Percentiles rank a stretch among this genome's conserved stretches.
Evolutionary conservation across 345 rosid species (phyloP).

Genomic region (Eucalyptus urophylla): DNA sequence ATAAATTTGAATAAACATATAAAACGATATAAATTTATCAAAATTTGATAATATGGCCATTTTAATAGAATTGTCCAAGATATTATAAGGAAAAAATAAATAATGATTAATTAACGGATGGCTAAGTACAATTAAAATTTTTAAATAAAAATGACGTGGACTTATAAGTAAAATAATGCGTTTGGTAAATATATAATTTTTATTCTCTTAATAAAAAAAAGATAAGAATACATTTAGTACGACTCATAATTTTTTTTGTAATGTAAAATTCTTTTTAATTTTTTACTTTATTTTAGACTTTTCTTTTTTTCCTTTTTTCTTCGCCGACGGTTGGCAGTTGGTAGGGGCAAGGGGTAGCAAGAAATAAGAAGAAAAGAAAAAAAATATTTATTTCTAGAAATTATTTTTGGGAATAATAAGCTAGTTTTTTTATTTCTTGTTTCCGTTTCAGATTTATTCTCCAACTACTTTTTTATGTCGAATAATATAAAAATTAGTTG

Average conservation of each 20-base stretch:
- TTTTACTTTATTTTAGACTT: no score
- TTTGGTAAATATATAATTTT: rapidly evolving
- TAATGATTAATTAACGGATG: background rate
- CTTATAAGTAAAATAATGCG: rapidly evolving
- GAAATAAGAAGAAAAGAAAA: no score
- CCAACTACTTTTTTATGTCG: rapidly evolving
- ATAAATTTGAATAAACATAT: no score
- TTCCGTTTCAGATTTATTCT: rapidly evolving
- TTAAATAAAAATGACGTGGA: background rate
- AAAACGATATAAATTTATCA: no score
- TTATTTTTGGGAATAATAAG: rapidly evolving
- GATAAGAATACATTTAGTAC: rapidly evolving
- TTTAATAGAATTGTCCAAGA: background rate
- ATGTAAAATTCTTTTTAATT: no score
- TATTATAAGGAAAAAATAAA: no score
- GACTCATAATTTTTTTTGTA: rapidly evolving
- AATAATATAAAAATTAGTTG: rapidly evolving
- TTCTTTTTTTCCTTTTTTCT: no score
- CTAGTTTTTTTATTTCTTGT: rapidly evolving
- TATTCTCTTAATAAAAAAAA: rapidly evolving
- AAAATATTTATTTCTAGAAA: no score
- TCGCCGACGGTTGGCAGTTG: rapidly evolving
- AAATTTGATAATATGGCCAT: background rate
- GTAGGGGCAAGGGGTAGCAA: rapidly evolving
- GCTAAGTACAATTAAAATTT: background rate